Evolutionary conservation across 495 filamentous ascomycete species (phyloP).

Genomic region (Daldinia vernicosa): DNA sequence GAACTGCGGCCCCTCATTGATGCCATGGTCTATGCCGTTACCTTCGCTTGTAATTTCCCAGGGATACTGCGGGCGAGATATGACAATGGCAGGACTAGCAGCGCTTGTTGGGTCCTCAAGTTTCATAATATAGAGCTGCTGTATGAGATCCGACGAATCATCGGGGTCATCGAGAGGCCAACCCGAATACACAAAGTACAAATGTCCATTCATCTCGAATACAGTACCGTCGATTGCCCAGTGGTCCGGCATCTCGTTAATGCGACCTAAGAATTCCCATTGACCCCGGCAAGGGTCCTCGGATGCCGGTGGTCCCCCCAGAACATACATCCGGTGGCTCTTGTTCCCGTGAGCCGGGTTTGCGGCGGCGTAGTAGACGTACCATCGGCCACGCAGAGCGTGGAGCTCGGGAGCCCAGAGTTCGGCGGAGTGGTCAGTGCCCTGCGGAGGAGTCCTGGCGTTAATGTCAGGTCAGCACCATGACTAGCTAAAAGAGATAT

Average conservation of each 20-base stretch:
- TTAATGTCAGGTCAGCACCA: slow-evolving; percentile 22
- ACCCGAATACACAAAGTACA: slow-evolving; percentile 46
- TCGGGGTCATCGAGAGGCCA: slow-evolving; percentile 39
- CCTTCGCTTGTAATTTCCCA: slow-evolving; percentile 47
- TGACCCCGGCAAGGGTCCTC: slow-evolving; percentile 40
- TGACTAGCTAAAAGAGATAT: not conserved
- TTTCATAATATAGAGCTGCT: slow-evolving; percentile 44
- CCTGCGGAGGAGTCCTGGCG: slow-evolving; percentile 43
- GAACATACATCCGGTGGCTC: slow-evolving; percentile 47
- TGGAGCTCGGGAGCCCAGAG: slow-evolving; percentile 50
- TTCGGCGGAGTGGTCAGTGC: slow-evolving; percentile 45
- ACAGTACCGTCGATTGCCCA: slow-evolving; percentile 50
- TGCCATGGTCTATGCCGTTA: slow-evolving; percentile 38
- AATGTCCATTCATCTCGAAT: slow-evolving; percentile 38
- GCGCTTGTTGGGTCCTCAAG: slow-evolving; percentile 38
- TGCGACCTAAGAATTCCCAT: slow-evolving; percentile 47
- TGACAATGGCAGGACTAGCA: slow-evolving; percentile 29
- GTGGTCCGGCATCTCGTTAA: slow-evolving; percentile 43
- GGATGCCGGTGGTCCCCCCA: slow-evolving; percentile 41
- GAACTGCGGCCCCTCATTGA: slow-evolving; percentile 49
- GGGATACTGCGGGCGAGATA: slow-evolving; percentile 34
- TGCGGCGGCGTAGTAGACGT: slow-evolving; percentile 47
- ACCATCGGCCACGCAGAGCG: slow-evolving; percentile 45
- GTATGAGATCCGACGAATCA: slow-evolving; percentile 32
- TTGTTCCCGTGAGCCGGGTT: slow-evolving; percentile 41